Conservation (phyloP, 768 basidiomycete species). For the Tremella fuciformis region DNA sequence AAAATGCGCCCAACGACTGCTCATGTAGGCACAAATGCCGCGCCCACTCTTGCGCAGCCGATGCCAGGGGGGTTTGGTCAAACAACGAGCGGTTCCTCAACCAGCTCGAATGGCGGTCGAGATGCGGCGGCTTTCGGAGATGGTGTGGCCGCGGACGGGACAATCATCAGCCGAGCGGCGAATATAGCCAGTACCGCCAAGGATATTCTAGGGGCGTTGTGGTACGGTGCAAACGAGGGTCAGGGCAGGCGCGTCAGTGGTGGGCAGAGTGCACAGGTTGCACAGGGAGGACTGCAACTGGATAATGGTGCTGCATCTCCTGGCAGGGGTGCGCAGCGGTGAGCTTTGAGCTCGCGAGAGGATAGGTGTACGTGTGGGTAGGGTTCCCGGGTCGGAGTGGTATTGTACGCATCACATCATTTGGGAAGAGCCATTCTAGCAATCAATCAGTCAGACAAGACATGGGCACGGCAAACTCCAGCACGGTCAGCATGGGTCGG, state of each 20-base stretch:
- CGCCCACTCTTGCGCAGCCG: slow-evolving; percentile 21
- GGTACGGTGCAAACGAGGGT: slow-evolving; percentile 51
- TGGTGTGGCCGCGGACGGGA: slow-evolving; percentile 43
- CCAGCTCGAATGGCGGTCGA: too few relatives aligned
- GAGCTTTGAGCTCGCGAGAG: too few relatives aligned
- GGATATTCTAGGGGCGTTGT: slow-evolving; percentile 67
- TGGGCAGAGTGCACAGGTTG: too few relatives aligned
- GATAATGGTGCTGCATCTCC: too few relatives aligned
- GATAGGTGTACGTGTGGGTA: too few relatives aligned
- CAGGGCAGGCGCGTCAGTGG: neutral
- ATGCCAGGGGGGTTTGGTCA: neutral
- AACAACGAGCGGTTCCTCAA: too few relatives aligned
- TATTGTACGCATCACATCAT: too few relatives aligned
- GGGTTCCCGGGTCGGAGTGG: too few relatives aligned
- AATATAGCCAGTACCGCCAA: slow-evolving; percentile 78
- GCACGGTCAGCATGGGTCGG: neutral
- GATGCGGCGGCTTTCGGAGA: too few relatives aligned
- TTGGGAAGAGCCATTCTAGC: neutral
- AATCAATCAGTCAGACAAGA: neutral
- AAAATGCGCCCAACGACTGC: slow-evolving; percentile 30
- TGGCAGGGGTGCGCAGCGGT: too few relatives aligned
- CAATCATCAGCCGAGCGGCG: slow-evolving; percentile 63
- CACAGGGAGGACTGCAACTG: too few relatives aligned
- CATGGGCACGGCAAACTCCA: neutral
- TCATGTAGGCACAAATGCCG: slow-evolving; percentile 34